Evolutionary conservation across 2,329 filamentous ascomycete species (phyloP), one percentile per base, ranked within the genome.

Genomic region (Xenoacremonium recifei): DNA sequence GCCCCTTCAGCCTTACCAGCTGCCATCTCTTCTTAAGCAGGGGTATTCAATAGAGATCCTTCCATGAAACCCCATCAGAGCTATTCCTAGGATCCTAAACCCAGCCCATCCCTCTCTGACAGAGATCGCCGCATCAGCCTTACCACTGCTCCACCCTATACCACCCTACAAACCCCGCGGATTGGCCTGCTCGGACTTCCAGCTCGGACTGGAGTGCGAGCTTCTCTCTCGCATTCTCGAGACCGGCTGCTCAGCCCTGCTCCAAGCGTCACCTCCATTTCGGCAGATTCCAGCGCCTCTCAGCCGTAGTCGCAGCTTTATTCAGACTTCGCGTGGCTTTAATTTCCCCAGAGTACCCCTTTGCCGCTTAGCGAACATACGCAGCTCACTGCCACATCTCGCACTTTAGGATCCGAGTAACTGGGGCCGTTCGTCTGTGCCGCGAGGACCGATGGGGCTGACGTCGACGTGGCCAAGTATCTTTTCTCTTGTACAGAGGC

Each of bases 121-220:
- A 27, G 23, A 7, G 23, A 27, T 27, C 23, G 29, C 6, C 25
- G n/a, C n/a, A n/a, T 42, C 40, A 42, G 40, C 40, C 40, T 23
- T 42, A 42, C 18, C 17, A 16, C 18, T 12, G 16, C 16, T 27
- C 3, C 13, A 34, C 27, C 13, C 20, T 21, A 17, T 9, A 13
- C 19, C 21, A 25, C 35, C 9, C 23, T 10, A n/a, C 35, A 13
- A 10, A 3, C 21, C n/a, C 10, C 18, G n/a, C n/a, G 33, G n/a
- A 55, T 57, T 57, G 49, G 54, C 10, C 29, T 19, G 44, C 45
- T 55, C 53, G 49, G 48, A 53, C 43, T 53, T 29, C 12, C 18
- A 10, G 20, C 41, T 53, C 48, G 48, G 45, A 51, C 48, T 51
- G 9, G 4, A 4, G 9, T 10, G n/a, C 7, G n/a, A 10, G 7